These are phyloP conservation scores for Hymenoscyphus scutula DNA, from an alignment of 2,329 filamentous ascomycete species.

Conservation along the genomic window DNA sequence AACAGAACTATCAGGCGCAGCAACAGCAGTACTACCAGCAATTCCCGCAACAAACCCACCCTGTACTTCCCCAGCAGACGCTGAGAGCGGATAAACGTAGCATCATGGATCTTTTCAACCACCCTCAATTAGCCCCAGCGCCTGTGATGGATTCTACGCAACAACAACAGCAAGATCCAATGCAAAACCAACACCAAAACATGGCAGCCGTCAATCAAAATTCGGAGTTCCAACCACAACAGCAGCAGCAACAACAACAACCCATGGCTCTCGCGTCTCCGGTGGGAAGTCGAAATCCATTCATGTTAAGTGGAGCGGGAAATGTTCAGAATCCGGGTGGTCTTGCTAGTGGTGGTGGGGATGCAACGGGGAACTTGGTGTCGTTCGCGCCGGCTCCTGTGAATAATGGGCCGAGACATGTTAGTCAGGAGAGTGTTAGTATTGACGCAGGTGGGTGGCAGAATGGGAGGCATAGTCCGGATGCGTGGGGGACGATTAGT, in stretches of 20 bases:
- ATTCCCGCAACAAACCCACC: conserved; percentile 35
- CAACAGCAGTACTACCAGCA: conserved; percentile 40
- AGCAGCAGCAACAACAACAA: conserved; percentile 16
- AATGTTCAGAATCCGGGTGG: conserved; percentile 26
- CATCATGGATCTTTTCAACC: conserved; percentile 73
- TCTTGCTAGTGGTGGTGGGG: conserved; percentile 12
- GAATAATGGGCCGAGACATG: conserved; percentile 41
- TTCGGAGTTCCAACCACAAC: conserved; percentile 10
- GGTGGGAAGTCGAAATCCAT: conserved; percentile 36
- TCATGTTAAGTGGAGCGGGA: conserved; percentile 26
- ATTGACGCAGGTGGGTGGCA: conserved; percentile 48
- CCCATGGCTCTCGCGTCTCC: conserved; percentile 23
- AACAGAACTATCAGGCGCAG: conserved; percentile 41
- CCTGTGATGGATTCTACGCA: conserved; percentile 22
- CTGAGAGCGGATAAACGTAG: conserved; percentile 65
- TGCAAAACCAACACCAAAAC: conserved; percentile 18
- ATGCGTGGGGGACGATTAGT: conserved; percentile 70
- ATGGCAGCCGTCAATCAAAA: neutral
- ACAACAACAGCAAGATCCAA: conserved; percentile 25
- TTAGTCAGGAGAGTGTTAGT: conserved; percentile 68
- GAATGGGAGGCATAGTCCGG: conserved; percentile 73
- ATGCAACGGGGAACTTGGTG: conserved; percentile 28
- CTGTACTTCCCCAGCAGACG: conserved; percentile 43
- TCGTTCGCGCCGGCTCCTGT: conserved; percentile 24
- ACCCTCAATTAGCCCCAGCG: conserved; percentile 36